Base-by-base conservation (phyloP, 331 rosid species). In the Stylosanthes scabra region DNA sequence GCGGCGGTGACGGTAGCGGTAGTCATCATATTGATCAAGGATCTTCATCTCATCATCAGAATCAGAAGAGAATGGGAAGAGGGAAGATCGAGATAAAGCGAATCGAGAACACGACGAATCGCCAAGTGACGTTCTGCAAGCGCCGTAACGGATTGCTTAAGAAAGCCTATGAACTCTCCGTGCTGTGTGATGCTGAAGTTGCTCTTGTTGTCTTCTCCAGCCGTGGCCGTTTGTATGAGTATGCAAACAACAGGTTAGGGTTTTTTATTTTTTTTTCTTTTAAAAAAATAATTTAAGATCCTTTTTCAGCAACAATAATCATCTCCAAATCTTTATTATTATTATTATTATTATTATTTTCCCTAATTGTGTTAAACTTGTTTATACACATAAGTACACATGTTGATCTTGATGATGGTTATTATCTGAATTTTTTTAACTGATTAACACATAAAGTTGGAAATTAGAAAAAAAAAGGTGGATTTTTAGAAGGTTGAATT, bases 51-150 rank as follows among this genome's bases (percentile, higher is more conserved):
- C 96, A 20, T 20, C 25, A 20, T 20, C 25, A 20, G 25, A 20
- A 20, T 20, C 25, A 85, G 14, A 90, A 81, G 73, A 92, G 88
- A 75, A 64, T 76, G 74, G 98, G 98, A 70, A 90, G 98, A 85
- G 98, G 98, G 41, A 92, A 90, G 65, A 92, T 92, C 6, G 98
- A 92, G 78, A 92, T 92, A 50, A 92, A 92, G 84, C 44, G 98
- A 77, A 92, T 92, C 27, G 98, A 92, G 80, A 92, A 92, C 87
- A 90, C 95, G 0, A 90, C 98, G 0, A 92, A 90, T 49, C 82
- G 98, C 49, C 98, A 92, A 78, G 98, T 92, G 16, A 92, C 98
- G 14, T 92, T 92, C 74, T 92, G 98, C 74, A 92, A 92, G 74
- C 80, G 98, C 7, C 86, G 98, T 64, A 92, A 92, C 59, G 98